These are phyloP conservation scores for Perilla frutescens DNA, from an alignment of 257 asterid genomes.

Conservation along the genomic window DNA sequence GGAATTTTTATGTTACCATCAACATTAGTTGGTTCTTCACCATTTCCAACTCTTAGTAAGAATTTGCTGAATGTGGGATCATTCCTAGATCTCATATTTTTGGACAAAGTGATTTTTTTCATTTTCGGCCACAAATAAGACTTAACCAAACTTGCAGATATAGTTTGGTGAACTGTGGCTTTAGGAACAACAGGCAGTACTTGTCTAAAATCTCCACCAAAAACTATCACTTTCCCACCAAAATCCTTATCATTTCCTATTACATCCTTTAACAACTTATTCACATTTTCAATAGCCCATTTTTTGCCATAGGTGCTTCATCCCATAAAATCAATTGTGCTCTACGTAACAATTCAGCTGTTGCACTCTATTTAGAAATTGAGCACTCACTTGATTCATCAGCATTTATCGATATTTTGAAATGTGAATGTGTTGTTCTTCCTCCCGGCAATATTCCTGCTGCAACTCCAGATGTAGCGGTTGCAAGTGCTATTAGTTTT, in stretches of 20 bases:
- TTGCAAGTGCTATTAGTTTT: neutral
- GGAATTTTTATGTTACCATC: neutral
- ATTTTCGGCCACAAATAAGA: neutral
- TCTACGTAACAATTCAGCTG: neutral
- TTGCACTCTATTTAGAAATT: neutral
- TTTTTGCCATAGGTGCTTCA: neutral
- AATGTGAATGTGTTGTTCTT: neutral
- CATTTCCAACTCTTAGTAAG: neutral
- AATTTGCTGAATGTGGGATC: neutral
- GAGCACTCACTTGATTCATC: neutral
- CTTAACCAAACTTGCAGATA: neutral
- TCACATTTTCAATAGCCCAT: no score
- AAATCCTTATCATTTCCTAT: no score
- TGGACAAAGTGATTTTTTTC: neutral
- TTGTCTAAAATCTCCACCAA: no score
- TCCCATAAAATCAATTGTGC: neutral
- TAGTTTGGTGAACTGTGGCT: neutral
- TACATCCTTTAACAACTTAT: no score
- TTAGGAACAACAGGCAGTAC: no score
- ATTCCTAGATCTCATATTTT: neutral
- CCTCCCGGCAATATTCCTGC: neutral
- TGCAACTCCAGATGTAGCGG: no score
- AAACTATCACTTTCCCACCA: no score
- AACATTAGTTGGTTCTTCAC: neutral
- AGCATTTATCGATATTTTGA: neutral